Evolutionary conservation across 2,329 filamentous ascomycete genomes (phyloP), one percentile per base, ranked within the genome.

Genomic region (Hypoxylon sp.): DNA sequence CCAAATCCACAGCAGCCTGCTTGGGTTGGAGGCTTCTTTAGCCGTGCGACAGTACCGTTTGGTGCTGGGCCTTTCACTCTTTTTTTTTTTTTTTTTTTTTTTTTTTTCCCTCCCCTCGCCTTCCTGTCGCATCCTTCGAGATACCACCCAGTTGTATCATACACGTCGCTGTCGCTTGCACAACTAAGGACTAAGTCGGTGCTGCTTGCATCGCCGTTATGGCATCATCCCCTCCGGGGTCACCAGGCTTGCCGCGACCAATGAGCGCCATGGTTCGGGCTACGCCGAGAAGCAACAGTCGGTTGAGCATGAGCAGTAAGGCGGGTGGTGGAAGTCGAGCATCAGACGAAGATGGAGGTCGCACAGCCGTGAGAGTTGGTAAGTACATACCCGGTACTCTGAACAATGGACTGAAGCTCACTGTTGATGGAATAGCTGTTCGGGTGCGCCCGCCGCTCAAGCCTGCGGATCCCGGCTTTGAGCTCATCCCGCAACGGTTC

Each of bases 291-390:
- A 95, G 91, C 73, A 90, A 83, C 67, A 96, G 92, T 77, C 90
- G 93, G 67, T 81, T 96, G 83, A 96, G 92, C 78, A 89, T 89
- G 79, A 88, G 83, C 69, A 90, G 90, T 78, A 94, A 90, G 75
- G 79, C 82, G 48, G 88, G 87, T 48, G 87, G 85, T 70, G 87
- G 89, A 63, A 96, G 91, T 77, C 86, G 91, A 71, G 88, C 89
- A 20, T 96, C 92, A 0, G 93, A 97, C 70, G 93, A 97, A 68
- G 93, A 97, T 67, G 70, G 65, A 74, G 84, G 83, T 62, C 93
- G 90, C 74, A 97, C 93, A 5, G 91, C 93, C 21, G 93, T 97
- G 77, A 95, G 91, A 94, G 93, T 97, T 73, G 93, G 93, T 97
- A 85, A 69, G 92, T 90, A 42, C 20, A 18, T 53, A 11, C 18